A percentile compares a stretch with the other conserved stretches of the same genome.
Conservation (phyloP, 148 eudicot species). For the Silene conica region DNA sequence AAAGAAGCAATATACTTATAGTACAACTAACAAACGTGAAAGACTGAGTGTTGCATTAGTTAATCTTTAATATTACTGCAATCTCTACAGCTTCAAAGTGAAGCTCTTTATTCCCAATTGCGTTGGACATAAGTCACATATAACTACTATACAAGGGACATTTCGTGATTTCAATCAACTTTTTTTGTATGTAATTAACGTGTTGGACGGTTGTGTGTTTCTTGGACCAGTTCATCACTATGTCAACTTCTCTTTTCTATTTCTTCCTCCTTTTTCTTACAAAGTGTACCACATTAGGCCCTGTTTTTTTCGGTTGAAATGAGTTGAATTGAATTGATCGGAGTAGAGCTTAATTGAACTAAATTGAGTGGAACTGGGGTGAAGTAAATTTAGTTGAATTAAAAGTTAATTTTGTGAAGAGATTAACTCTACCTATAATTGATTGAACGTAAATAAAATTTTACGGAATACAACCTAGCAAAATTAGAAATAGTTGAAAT, state of each 20-base stretch:
- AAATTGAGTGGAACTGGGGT: no score
- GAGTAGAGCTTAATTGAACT: no score
- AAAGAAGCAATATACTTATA: no score
- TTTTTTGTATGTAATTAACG: not conserved
- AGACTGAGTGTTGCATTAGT: not conserved
- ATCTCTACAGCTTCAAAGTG: constrained; percentile 1
- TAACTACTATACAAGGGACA: not conserved
- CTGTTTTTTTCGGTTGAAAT: no score
- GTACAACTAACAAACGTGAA: not conserved
- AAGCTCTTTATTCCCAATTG: constrained; percentile 20
- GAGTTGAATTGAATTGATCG: no score
- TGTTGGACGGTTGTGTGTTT: not conserved
- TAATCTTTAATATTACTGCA: not conserved
- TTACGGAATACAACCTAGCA: no score
- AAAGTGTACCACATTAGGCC: not conserved
- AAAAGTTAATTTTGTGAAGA: no score
- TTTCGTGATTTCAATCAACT: not conserved
- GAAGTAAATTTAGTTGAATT: no score
- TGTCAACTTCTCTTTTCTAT: not conserved
- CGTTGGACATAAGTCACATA: constrained; percentile 2
- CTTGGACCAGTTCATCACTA: not conserved
- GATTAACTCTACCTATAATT: no score
- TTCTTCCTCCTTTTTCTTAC: not conserved
- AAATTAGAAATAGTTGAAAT: no score
- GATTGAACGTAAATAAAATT: no score